Evolutionary conservation across 345 rosid species (phyloP).

Genomic region (Brassica carinata): DNA sequence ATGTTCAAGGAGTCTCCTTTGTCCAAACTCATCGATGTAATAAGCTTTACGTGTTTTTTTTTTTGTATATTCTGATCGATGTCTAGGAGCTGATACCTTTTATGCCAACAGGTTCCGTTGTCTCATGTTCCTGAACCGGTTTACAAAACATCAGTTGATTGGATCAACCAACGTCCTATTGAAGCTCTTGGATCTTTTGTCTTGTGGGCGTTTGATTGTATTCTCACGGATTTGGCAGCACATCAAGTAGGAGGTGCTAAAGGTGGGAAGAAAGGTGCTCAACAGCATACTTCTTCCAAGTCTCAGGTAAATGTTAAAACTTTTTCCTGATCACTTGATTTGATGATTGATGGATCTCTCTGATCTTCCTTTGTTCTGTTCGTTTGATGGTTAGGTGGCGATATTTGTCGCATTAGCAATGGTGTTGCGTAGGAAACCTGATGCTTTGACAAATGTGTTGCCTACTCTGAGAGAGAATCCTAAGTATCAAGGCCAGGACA

Average conservation of each 20-base stretch:
- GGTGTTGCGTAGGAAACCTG: not conserved
- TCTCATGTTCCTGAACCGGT: conserved; percentile 61
- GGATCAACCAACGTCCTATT: conserved; percentile 54
- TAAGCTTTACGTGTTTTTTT: no score
- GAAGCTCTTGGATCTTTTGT: no score
- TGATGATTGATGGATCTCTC: no score
- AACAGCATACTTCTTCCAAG: no score
- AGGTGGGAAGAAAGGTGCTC: no score
- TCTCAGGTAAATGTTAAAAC: no score
- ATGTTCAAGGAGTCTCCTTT: conserved; percentile 57
- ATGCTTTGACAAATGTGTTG: not conserved
- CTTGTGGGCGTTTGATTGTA: no score
- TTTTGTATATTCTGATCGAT: conserved; percentile 10
- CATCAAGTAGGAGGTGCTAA: no score
- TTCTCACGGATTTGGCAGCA: no score
- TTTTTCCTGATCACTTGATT: no score
- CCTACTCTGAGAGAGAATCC: not conserved
- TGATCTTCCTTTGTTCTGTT: no score
- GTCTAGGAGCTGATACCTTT: not conserved
- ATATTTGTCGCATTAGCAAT: not conserved
- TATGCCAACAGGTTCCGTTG: conserved; percentile 52
- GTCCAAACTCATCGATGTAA: conserved; percentile 55
- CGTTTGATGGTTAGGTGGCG: not conserved
- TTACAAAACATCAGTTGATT: conserved; percentile 62
- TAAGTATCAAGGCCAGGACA: not conserved